Evolutionary conservation across 148 eudicot genomes (phyloP).

Genomic region (Rhododendron mucronatum): DNA sequence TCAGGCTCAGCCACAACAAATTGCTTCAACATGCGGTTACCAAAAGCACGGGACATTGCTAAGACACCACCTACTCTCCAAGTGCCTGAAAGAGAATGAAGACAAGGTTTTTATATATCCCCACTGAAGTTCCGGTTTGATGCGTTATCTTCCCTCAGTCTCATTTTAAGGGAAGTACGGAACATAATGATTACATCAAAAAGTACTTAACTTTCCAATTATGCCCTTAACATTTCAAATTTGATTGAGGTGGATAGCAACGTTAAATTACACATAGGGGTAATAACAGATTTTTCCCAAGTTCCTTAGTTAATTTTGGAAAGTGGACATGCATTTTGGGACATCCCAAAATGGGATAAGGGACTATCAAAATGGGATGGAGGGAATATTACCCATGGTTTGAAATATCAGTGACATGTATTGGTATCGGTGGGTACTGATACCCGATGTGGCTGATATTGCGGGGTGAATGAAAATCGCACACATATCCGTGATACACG

Average conservation of each 20-base stretch:
- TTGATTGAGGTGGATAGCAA: neutral
- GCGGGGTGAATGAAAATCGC: neutral
- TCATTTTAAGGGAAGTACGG: neutral
- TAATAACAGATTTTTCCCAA: too few species aligned
- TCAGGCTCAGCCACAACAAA: slow-evolving; percentile 97
- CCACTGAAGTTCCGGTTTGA: neutral
- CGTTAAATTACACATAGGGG: too few species aligned
- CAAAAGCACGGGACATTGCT: slow-evolving; percentile 99
- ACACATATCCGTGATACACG: neutral
- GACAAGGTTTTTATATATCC: neutral
- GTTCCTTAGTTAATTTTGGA: neutral
- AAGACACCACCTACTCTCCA: slow-evolving; percentile 99
- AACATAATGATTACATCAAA: neutral
- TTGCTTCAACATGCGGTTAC: slow-evolving; percentile 96
- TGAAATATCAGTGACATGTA: neutral
- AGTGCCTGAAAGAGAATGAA: slow-evolving; percentile 58
- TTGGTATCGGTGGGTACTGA: neutral
- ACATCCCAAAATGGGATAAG: neutral
- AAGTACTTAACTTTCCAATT: neutral
- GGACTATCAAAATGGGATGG: neutral
- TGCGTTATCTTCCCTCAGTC: neutral
- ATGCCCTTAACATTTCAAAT: neutral
- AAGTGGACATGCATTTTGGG: neutral
- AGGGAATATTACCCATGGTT: neutral
- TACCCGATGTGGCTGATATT: neutral